phyloP scores from a whole-genome alignment of 129 eudicot genomes.

The Pulicaria dysenterica region DNA sequence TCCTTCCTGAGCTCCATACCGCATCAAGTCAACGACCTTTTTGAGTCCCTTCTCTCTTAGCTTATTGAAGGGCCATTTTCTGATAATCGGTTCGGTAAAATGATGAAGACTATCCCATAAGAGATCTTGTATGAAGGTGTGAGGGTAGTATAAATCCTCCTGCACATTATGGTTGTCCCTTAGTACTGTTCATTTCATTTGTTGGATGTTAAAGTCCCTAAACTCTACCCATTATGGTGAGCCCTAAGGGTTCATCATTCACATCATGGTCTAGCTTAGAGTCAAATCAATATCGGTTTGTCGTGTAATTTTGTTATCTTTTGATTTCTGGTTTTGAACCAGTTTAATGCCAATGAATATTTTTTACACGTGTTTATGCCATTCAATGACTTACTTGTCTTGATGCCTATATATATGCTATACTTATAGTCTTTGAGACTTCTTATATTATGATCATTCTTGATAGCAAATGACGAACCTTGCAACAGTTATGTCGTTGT shows the following conservation, averaged over 20 bases:
- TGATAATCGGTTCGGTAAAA: conserved; percentile 47
- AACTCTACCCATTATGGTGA: too few relatives aligned
- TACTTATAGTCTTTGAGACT: not conserved
- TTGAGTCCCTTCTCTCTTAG: conserved; percentile 48
- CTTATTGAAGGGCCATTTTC: conserved; percentile 53
- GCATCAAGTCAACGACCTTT: conserved; percentile 47
- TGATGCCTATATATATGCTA: too few relatives aligned
- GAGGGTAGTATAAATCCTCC: conserved; percentile 58
- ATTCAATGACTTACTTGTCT: too few relatives aligned
- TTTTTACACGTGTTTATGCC: too few relatives aligned
- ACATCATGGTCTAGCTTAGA: too few relatives aligned
- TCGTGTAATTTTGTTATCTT: too few relatives aligned
- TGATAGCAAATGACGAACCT: conserved; percentile 28
- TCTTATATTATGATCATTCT: not conserved
- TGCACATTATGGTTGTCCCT: not conserved
- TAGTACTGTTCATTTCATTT: not conserved
- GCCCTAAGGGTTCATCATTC: too few relatives aligned
- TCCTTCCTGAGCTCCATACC: conserved; percentile 28
- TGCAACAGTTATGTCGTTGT: conserved; percentile 58
- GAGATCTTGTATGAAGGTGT: conserved; percentile 48
- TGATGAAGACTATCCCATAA: conserved; percentile 55
- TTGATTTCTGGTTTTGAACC: too few relatives aligned
- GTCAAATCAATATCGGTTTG: too few relatives aligned
- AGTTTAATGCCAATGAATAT: too few relatives aligned
- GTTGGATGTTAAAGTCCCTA: too few relatives aligned